Percentiles rank a stretch among this genome's conserved stretches.
phyloP scores from a whole-genome alignment of 805 yeast genomes.

The Isabelozyma heimii region DNA sequence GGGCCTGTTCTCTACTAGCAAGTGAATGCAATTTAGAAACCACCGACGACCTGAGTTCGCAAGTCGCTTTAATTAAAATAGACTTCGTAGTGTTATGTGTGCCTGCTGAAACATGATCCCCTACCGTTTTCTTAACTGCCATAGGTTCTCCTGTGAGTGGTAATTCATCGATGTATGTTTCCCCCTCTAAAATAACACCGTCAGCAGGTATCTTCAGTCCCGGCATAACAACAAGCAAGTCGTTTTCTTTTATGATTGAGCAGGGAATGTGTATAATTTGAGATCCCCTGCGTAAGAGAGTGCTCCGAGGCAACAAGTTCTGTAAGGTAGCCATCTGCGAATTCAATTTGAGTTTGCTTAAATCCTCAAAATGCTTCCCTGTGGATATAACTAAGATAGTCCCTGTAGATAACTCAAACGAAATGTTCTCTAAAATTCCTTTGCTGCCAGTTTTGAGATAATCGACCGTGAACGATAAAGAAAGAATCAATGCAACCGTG shows the following conservation, averaged over 20 bases:
- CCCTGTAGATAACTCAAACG: conserved; percentile 5
- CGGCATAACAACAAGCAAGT: conserved; percentile 4
- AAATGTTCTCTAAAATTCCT: conserved; percentile 1
- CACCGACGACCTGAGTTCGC: background rate
- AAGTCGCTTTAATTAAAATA: conserved; percentile 1
- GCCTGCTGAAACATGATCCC: conserved; percentile 4
- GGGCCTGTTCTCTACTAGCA: background rate
- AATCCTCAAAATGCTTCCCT: conserved; percentile 3
- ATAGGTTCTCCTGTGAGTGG: conserved; percentile 5
- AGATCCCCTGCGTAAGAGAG: conserved; percentile 1
- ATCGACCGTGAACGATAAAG: conserved; percentile 1
- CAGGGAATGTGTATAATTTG: conserved; percentile 4
- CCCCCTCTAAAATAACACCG: conserved; percentile 3
- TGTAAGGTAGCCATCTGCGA: conserved; percentile 4
- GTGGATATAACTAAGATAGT: conserved; percentile 3
- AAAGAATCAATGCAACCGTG: conserved; percentile 3
- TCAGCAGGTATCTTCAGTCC: conserved; percentile 7
- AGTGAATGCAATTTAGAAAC: conserved; percentile 1
- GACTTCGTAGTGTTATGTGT: conserved; percentile 3
- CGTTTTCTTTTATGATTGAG: conserved; percentile 4
- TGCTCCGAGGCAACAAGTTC: conserved; percentile 4
- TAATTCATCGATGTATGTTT: conserved; percentile 4
- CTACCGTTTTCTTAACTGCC: conserved; percentile 1
- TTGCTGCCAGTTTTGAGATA: background rate
- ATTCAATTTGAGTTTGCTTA: conserved; percentile 3